These are phyloP conservation scores for Kluyveromyces nonfermentans DNA, from an alignment of 805 yeast species.

Conservation along the genomic window DNA sequence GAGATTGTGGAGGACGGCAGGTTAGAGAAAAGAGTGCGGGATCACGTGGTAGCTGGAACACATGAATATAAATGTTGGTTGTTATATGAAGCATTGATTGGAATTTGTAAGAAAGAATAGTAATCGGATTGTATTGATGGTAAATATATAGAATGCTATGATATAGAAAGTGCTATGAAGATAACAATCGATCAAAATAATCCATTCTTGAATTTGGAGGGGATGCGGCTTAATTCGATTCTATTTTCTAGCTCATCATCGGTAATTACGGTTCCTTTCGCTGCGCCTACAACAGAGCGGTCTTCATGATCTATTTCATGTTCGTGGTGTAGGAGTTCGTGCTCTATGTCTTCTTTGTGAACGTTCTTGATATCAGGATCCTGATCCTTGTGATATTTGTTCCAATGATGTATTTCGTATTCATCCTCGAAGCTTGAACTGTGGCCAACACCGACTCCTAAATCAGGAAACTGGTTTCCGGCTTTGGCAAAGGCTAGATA, in stretches of 20 bases:
- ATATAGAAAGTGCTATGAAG: too few species aligned
- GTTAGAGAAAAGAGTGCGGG: not conserved
- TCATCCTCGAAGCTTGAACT: slow-evolving; percentile 90
- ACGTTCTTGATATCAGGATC: slow-evolving; percentile 78
- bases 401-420: slow-evolving; percentile 94
- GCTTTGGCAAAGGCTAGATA: slow-evolving; percentile 50
- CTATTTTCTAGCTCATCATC: slow-evolving; percentile 34
- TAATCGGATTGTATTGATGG: not conserved
- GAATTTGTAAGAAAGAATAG: not conserved
- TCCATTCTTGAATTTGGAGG: slow-evolving; percentile 27
- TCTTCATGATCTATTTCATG: slow-evolving; percentile 66
- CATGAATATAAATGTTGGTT: too few species aligned
- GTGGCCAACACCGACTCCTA: slow-evolving; percentile 90
- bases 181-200: not conserved
- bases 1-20: not conserved
- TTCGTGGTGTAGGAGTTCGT: slow-evolving; percentile 76
- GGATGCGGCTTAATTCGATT: slow-evolving; percentile 31
- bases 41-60: not conserved
- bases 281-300: slow-evolving; percentile 27
- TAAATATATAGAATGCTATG: too few species aligned
- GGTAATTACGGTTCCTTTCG: slow-evolving; percentile 29
- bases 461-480: slow-evolving; percentile 79
- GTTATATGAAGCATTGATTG: not conserved
- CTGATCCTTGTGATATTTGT: slow-evolving; percentile 57
- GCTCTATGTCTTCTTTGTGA: slow-evolving; percentile 83